Base-by-base conservation (phyloP, 306 rosid genomes). In the Mimosa pudica region DNA sequence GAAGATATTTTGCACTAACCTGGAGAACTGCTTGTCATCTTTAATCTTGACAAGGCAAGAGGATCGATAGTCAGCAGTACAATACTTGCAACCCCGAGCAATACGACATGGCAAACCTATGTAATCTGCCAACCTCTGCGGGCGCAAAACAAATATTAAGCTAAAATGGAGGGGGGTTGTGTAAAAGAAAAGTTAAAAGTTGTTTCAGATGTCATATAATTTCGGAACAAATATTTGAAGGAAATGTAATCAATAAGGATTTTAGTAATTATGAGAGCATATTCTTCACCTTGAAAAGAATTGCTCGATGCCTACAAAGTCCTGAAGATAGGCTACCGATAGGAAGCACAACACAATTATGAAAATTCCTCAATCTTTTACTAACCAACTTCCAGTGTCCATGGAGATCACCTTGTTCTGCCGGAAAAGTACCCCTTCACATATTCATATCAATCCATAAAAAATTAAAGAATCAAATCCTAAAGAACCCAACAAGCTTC, bases 61-160 rank as follows among this genome's bases (percentile, higher is more conserved):
- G 12, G 98, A 96, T 52, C 92, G 85, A 85, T 93, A 96, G 89
- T 96, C 98, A 4, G 97, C 92, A 51, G 64, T 92, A 80, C 99
- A 96, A 77, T 96, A 96, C 82, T 80, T 93, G 78, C 98, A 96
- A 75, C 98, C 98, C 35, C 85, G 88, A 71, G 98, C 99, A 80
- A 96, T 93, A 58, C 99, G 97, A 71, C 99, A 96, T 42, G 99
- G 98, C 88, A 96, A 89, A 78, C 98, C 99, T 82, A 96, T 87
- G 83, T 90, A 86, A 82, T 96, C 98, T 57, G 99, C 99, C 88
- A 96, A 78, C 83, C 93, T 93, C 98, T 96, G 94, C 89, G 84
- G 70, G 72, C 68, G 24, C 66, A 84, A 64, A 81, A 75, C 73
- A 71, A 67, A 12, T 65, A 66, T 48, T 41, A 61, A 61, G 36